phyloP scores from a whole-genome alignment of 768 basidiomycete species.

The Multifurca ochricompacta region DNA sequence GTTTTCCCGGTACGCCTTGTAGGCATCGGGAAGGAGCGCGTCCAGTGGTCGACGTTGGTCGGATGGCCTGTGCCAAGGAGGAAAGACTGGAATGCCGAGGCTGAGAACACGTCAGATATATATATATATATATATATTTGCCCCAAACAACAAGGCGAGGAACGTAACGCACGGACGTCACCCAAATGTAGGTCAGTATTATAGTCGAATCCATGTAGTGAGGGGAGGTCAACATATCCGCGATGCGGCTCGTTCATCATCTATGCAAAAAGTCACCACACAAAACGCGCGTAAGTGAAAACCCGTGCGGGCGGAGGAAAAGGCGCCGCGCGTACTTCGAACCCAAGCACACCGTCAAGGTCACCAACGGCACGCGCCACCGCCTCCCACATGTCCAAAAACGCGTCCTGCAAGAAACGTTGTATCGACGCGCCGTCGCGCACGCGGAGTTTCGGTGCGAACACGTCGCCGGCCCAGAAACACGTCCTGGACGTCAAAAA shows the following conservation, averaged over 20 bases:
- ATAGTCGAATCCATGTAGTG: slow-evolving; percentile 83
- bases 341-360: slow-evolving; percentile 76
- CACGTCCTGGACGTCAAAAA: slow-evolving; percentile 71
- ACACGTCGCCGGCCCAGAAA: slow-evolving; percentile 89
- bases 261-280: slow-evolving; percentile 32
- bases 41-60: slow-evolving; percentile 70
- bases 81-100: slow-evolving; percentile 83
- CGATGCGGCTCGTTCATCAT: slow-evolving; percentile 93
- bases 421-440: slow-evolving; percentile 61
- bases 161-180: slow-evolving; percentile 58
- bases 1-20: slow-evolving; percentile 54
- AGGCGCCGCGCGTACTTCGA: slow-evolving; percentile 65
- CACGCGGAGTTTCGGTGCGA: slow-evolving; percentile 65
- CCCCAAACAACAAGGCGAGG: not conserved
- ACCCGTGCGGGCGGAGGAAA: slow-evolving; percentile 4
- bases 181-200: slow-evolving; percentile 90
- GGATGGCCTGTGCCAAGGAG: slow-evolving; percentile 87
- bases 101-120: slow-evolving; percentile 30
- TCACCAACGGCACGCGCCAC: slow-evolving; percentile 63
- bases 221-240: slow-evolving; percentile 80
- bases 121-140: not conserved
- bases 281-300: not conserved
- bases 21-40: slow-evolving; percentile 83
- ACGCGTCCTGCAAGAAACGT: slow-evolving; percentile 73
- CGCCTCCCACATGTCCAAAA: slow-evolving; percentile 66